Evolutionary conservation across 345 rosid genomes (phyloP).

Genomic region (Kernera saxatilis): DNA sequence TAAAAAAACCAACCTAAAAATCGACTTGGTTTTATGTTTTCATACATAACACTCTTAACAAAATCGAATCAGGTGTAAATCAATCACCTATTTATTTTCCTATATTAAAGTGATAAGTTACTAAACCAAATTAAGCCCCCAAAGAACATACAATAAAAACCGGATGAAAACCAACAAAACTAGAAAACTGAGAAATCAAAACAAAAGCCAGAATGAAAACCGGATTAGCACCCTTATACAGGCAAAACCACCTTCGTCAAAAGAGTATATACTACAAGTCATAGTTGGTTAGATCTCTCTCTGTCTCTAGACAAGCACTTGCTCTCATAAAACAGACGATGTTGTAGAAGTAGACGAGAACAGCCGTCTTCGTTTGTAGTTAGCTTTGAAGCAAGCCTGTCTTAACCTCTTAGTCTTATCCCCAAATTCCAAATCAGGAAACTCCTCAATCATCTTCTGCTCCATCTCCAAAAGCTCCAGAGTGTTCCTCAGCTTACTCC

Average conservation of each 20-base stretch:
- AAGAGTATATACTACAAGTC: background rate
- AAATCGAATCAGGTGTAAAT: background rate
- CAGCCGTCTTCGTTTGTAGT: conserved; percentile 55
- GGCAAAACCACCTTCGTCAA: background rate
- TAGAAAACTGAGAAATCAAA: background rate
- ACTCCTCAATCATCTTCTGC: conserved; percentile 53
- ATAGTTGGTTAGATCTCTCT: background rate
- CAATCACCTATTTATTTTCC: background rate
- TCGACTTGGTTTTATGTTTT: too few species aligned
- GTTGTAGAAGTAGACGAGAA: background rate
- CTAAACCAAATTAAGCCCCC: background rate
- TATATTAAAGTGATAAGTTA: too few species aligned
- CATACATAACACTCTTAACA: too few species aligned
- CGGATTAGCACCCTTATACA: background rate
- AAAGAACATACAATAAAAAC: background rate
- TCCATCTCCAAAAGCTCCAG: conserved; percentile 57
- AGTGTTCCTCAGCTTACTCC: conserved; percentile 31
- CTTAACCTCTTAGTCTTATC: conserved; percentile 60
- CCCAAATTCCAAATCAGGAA: conserved; percentile 51
- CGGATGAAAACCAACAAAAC: background rate
- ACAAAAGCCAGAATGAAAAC: background rate
- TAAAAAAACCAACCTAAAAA: background rate
- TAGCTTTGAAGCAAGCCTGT: conserved; percentile 81
- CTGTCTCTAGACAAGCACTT: background rate
- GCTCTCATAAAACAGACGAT: background rate